Conservation (phyloP, 768 basidiomycete genomes). For the Paxillus involutus region DNA sequence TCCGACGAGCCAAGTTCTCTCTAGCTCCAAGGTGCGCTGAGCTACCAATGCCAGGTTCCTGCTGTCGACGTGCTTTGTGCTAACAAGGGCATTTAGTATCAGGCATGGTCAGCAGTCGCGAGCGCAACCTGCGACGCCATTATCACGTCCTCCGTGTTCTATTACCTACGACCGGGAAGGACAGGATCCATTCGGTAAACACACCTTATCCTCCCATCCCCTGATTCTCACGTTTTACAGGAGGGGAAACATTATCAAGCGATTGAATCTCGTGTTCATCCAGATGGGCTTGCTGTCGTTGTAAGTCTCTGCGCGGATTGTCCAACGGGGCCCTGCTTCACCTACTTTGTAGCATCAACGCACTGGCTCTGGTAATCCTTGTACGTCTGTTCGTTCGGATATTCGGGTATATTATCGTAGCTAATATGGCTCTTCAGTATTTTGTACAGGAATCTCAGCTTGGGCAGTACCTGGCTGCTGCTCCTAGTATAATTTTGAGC, state of each 20-base stretch:
- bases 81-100: conserved; percentile 3
- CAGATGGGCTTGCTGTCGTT: conserved; percentile 19
- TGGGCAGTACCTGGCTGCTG: conserved; percentile 4
- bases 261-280: conserved; percentile 12
- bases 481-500: conserved; percentile 11
- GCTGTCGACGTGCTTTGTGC: background rate
- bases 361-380: conserved; percentile 7
- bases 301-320: conserved; percentile 3
- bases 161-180: conserved; percentile 12
- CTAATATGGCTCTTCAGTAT: conserved; percentile 12
- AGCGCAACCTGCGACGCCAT: conserved; percentile 20
- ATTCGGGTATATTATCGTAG: background rate
- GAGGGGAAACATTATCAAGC: conserved; percentile 10
- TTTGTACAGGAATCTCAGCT: conserved; percentile 4
- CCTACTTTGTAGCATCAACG: conserved; percentile 4
- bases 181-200: conserved; percentile 11
- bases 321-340: background rate
- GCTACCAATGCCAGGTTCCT: background rate
- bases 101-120: conserved; percentile 7
- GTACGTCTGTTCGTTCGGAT: conserved; percentile 2
- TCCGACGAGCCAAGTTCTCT: conserved; percentile 5
- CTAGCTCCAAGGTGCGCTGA: conserved; percentile 4
- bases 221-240: background rate
- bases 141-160: conserved; percentile 18
- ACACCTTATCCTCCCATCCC: background rate